Conservation (phyloP, 495 filamentous ascomycete genomes). For the Penicillium fimorum region DNA sequence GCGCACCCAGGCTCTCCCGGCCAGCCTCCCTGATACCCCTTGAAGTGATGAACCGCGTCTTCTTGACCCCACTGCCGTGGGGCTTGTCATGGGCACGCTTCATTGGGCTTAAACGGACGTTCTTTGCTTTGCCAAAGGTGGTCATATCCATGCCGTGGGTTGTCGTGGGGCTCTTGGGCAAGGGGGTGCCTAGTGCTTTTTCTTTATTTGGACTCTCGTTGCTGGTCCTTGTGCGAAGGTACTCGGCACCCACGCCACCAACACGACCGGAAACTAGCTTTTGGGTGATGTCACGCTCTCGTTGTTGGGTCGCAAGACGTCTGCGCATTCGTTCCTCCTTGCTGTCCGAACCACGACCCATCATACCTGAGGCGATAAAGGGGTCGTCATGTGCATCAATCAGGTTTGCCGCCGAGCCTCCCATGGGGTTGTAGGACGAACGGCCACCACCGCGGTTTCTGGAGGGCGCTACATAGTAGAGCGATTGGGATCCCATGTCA, state of each 20-base stretch:
- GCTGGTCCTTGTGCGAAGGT: constrained; percentile 56
- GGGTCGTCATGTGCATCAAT: constrained; percentile 66
- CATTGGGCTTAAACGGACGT: constrained; percentile 67
- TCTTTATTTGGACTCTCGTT: constrained; percentile 23
- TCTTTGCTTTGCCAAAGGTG: constrained; percentile 37
- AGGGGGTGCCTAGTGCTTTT: constrained; percentile 6
- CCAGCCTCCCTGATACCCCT: constrained; percentile 76
- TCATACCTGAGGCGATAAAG: constrained; percentile 50
- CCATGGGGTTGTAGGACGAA: constrained; percentile 28
- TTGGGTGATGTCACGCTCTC: constrained; percentile 76
- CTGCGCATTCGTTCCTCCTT: constrained; percentile 67
- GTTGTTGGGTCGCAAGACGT: constrained; percentile 67
- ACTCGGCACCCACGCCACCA: constrained; percentile 71
- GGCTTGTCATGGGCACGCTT: constrained; percentile 51
- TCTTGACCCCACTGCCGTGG: constrained; percentile 55
- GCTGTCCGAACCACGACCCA: constrained; percentile 48
- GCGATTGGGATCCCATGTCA: constrained; percentile 56
- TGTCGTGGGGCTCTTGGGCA: constrained; percentile 12
- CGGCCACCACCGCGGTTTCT: constrained; percentile 27
- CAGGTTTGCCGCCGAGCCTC: constrained; percentile 57
- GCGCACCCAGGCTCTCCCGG: constrained; percentile 66
- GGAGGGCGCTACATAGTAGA: constrained; percentile 55
- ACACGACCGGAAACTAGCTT: constrained; percentile 60
- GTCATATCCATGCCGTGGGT: constrained; percentile 26
- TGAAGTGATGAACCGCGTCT: constrained; percentile 77